Base-by-base conservation (phyloP, 305 asterid species). In the Rubia peregrina region DNA sequence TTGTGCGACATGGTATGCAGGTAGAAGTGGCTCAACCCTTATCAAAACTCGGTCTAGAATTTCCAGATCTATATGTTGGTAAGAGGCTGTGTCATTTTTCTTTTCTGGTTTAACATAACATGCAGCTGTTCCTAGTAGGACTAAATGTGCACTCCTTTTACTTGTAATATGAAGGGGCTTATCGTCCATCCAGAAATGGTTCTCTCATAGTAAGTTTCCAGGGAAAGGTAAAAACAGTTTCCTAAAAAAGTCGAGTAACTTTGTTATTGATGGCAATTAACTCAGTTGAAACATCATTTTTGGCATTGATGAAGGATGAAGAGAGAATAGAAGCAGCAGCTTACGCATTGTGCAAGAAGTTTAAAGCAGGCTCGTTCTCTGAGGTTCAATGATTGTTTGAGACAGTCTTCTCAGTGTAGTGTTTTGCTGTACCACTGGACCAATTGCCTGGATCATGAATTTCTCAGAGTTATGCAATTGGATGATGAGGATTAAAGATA, bases 21-120 rank as follows among this genome's bases (percentile, higher is more conserved):
- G 87, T 88, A 67, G 91, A 92, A 85, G 80, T 76, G 46, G 96
- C 91, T 81, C 88, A 87, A 75, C 88, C 97, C 60, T 85, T 92
- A 66, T 81, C 93, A 36, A 84, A 85, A 76, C 78, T 88, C 51
- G 46, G 83, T 74, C 78, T 80, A 33, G 85, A 84, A 73, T 90
- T 75, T 76, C 96, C 98, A 11, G 95, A 90, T 80, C 73, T 88
- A 66, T 80, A 86, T 77, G 81, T 87, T 43, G 95, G 98, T 92
- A 83, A 76, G 84, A 75, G 59, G 42, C 60, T 49, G 63, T 22
- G 9, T 48, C 24, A 44, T 53, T 36, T 36, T 59, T 5, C 65
- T 53, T 0, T 63, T 30, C 61, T 51, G 36, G 62, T 75, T 21
- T 63, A 22, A 41, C 55, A 33, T 22, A 1, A 17, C 0, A 0